A percentile compares a stretch with the other conserved stretches of the same genome.
phyloP scores from a whole-genome alignment of 202 grass and related monocot species.

The Hordeum pubiflorum region DNA sequence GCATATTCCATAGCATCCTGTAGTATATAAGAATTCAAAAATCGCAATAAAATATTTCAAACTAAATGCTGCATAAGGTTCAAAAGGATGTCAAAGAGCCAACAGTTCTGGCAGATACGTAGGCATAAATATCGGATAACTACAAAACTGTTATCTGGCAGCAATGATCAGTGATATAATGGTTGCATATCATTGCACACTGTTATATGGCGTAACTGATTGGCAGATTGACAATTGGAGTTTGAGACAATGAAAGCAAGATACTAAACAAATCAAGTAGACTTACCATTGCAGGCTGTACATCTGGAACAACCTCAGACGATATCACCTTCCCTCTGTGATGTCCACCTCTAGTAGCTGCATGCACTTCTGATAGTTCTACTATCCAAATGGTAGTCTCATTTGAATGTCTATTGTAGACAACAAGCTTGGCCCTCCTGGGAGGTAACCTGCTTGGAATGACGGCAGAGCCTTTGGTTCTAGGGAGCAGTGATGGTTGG shows the following conservation, averaged over 20 bases:
- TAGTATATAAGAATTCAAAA: neutral
- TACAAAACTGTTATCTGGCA: neutral
- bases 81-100: neutral
- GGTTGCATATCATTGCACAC: neutral
- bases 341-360: slow-evolving; percentile 92
- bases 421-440: slow-evolving; percentile 82
- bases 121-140: slow-evolving; percentile 11
- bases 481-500: slow-evolving; percentile 87
- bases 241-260: neutral
- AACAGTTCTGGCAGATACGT: neutral
- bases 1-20: slow-evolving; percentile 98
- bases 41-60: neutral
- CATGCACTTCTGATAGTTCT: slow-evolving; percentile 93
- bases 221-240: neutral
- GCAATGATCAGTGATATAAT: neutral
- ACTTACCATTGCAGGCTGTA: slow-evolving; percentile 95
- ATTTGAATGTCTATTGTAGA: slow-evolving; percentile 93
- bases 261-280: slow-evolving; percentile 8
- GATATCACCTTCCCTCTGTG: slow-evolving; percentile 91
- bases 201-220: slow-evolving; percentile 11
- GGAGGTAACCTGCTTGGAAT: slow-evolving; percentile 88
- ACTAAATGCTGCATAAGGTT: neutral
- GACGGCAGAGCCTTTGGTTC: slow-evolving; percentile 83
- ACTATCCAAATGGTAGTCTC: slow-evolving; percentile 95
- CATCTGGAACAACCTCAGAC: slow-evolving; percentile 78